Evolutionary conservation across 1,139 yeast genomes (phyloP).

Genomic region (Yamadazyma membranifaciens): DNA sequence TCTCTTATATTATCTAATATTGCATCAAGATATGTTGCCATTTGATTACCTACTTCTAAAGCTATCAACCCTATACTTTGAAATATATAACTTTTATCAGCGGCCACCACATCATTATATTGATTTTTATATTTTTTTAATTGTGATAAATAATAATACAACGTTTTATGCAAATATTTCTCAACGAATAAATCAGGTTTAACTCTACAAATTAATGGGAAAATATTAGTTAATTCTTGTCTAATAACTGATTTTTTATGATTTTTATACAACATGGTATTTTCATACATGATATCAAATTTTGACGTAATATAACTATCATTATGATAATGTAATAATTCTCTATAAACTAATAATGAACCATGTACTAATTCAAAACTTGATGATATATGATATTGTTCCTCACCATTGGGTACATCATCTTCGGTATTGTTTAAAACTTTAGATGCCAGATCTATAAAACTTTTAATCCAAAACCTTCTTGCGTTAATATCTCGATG

Average conservation of each 20-base stretch:
- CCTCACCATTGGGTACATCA: background rate
- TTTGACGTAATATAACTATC: slow-evolving; percentile 48
- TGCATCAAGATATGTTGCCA: slow-evolving; percentile 86
- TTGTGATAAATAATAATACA: slow-evolving; percentile 75
- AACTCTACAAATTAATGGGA: slow-evolving; percentile 81
- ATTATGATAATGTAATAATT: slow-evolving; percentile 68
- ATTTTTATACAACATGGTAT: slow-evolving; percentile 71
- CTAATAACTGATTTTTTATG: slow-evolving; percentile 75
- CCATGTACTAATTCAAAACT: slow-evolving; percentile 81
- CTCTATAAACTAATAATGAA: slow-evolving; percentile 77
- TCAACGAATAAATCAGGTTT: slow-evolving; percentile 77
- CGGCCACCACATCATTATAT: slow-evolving; percentile 38
- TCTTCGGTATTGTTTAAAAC: slow-evolving; percentile 19
- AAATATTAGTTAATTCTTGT: slow-evolving; percentile 75
- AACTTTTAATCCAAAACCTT: slow-evolving; percentile 68
- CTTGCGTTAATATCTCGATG: slow-evolving; percentile 74
- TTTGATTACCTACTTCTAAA: slow-evolving; percentile 78
- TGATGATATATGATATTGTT: background rate
- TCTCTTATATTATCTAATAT: slow-evolving; percentile 82
- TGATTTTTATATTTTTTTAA: slow-evolving; percentile 63
- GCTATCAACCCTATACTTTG: slow-evolving; percentile 86
- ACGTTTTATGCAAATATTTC: slow-evolving; percentile 75
- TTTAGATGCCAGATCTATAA: slow-evolving; percentile 60
- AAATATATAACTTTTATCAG: slow-evolving; percentile 75
- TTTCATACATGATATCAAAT: slow-evolving; percentile 76